These are phyloP conservation scores for Russula emetica DNA, from an alignment of 768 basidiomycete genomes.

Conservation along the genomic window DNA sequence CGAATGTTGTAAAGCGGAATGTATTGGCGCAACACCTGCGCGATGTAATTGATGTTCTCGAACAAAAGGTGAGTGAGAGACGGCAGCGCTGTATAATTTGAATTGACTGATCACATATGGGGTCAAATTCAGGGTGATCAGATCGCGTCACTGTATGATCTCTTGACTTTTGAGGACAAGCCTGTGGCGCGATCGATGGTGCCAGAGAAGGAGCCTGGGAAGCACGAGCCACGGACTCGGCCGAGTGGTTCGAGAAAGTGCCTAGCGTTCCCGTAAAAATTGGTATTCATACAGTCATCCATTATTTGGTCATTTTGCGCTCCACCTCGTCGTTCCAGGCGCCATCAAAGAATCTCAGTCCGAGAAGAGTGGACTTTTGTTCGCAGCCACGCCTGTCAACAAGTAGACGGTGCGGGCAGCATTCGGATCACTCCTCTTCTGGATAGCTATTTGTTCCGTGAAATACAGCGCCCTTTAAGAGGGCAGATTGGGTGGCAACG, in stretches of 20 bases:
- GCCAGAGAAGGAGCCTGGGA: conserved; percentile 20
- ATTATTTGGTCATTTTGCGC: not conserved
- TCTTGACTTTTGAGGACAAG: conserved; percentile 73
- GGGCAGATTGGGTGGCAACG: conserved; percentile 1
- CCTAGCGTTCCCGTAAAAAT: conserved; percentile 19
- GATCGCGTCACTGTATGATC: conserved; percentile 85
- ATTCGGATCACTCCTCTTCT: not conserved
- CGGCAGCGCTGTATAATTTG: not conserved
- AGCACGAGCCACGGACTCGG: conserved; percentile 9
- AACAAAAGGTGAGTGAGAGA: conserved; percentile 75
- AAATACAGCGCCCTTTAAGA: not conserved
- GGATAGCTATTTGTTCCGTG: not conserved
- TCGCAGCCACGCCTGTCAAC: not conserved
- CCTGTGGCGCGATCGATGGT: conserved; percentile 33
- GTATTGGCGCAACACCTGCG: conserved; percentile 83
- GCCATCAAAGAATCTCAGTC: not conserved
- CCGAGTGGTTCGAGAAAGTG: conserved; percentile 14
- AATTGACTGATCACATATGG: conserved; percentile 14
- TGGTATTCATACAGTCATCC: not conserved
- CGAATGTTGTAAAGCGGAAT: conserved; percentile 75
- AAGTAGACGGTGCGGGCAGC: too few relatives aligned
- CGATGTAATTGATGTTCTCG: conserved; percentile 88
- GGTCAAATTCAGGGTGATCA: conserved; percentile 69
- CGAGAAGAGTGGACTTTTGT: not conserved
- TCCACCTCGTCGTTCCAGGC: not conserved